Evolutionary conservation across 176 grass and related monocot species (phyloP).

Genomic region (Pharus latifolius): DNA sequence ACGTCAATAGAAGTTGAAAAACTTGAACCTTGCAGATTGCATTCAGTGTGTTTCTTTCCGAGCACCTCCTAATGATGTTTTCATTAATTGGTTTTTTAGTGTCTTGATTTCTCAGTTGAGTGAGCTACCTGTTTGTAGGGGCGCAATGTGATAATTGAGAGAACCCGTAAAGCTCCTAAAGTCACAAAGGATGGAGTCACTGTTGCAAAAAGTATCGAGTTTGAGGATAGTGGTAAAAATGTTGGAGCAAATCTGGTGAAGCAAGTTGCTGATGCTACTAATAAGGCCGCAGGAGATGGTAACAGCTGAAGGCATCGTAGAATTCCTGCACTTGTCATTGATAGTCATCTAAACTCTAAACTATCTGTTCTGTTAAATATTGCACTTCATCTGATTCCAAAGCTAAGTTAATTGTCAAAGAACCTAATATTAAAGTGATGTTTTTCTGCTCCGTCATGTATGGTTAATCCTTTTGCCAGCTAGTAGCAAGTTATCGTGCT

Average conservation of each 20-base stretch:
- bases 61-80: no score
- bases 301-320: not conserved
- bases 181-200: conserved; percentile 94
- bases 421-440: not conserved
- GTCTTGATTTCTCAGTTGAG: not conserved
- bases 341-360: not conserved
- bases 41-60: no score
- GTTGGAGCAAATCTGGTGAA: conserved; percentile 84
- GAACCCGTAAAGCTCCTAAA: conserved; percentile 32
- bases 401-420: not conserved
- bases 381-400: not conserved
- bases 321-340: not conserved
- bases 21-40: no score
- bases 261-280: conserved; percentile 82
- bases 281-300: conserved; percentile 88
- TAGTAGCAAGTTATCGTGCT: not conserved
- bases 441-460: not conserved
- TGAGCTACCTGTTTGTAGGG: conserved; percentile 29
- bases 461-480: not conserved
- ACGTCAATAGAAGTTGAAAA: no score
- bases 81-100: no score
- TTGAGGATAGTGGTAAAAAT: conserved; percentile 69
- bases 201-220: conserved; percentile 87
- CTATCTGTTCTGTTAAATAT: not conserved
- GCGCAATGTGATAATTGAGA: conserved; percentile 81